phyloP scores from a whole-genome alignment of 345 rosid species.

The Camelina hispida region DNA sequence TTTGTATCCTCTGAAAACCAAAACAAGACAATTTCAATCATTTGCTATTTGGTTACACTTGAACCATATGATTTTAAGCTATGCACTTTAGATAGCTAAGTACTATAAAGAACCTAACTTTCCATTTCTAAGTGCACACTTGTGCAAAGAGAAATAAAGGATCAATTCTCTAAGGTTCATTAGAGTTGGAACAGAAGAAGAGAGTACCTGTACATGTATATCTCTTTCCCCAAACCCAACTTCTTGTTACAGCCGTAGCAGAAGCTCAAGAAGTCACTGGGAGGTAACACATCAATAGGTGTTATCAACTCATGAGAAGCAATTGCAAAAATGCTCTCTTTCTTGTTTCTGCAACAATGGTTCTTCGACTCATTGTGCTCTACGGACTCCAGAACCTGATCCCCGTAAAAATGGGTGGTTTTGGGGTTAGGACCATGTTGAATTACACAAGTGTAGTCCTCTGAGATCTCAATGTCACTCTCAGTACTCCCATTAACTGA shows the following conservation, averaged over 20 bases:
- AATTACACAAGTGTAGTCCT: conserved; percentile 89
- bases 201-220: conserved; percentile 84
- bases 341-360: conserved; percentile 30
- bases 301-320: conserved; percentile 23
- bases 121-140: conserved; percentile 3
- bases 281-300: conserved; percentile 32
- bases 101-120: neutral
- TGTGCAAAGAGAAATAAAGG: neutral
- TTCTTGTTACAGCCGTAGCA: conserved; percentile 71
- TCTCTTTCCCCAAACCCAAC: conserved; percentile 66
- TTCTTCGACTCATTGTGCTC: conserved; percentile 38
- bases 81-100: conserved; percentile 11
- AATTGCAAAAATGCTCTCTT: conserved; percentile 42
- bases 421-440: conserved; percentile 81
- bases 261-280: conserved; percentile 66
- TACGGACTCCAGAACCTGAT: conserved; percentile 64
- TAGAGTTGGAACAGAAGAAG: conserved; percentile 19
- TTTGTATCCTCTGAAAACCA: conserved; percentile 70
- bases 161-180: neutral
- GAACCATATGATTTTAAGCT: neutral
- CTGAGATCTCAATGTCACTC: conserved; percentile 75
- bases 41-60: neutral
- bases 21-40: conserved; percentile 15
- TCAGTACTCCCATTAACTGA: conserved; percentile 32
- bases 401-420: conserved; percentile 84